Percentiles rank a stretch among this genome's conserved stretches.
These are phyloP conservation scores for Agrocybe chaxingu DNA, from an alignment of 768 basidiomycete species.

Conservation along the genomic window DNA sequence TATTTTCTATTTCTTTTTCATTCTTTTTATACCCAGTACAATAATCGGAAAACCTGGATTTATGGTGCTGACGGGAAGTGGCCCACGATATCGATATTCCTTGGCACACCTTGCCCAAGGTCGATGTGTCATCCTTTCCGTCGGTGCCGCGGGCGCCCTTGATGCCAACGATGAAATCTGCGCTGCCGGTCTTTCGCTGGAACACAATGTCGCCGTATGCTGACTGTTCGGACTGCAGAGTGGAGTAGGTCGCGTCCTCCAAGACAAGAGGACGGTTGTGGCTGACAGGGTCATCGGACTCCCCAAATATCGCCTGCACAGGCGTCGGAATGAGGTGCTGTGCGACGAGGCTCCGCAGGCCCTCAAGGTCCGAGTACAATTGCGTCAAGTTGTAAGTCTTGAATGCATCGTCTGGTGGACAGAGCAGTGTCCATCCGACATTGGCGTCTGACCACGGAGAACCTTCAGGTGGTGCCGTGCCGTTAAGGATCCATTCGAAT, in stretches of 20 bases:
- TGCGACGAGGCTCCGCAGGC: slow-evolving; percentile 57
- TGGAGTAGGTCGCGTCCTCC: slow-evolving; percentile 72
- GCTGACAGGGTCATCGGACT: slow-evolving; percentile 36
- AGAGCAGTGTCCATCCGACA: slow-evolving; percentile 83
- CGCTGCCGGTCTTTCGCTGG: slow-evolving; percentile 43
- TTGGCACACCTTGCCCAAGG: no score
- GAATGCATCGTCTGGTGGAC: slow-evolving; percentile 92
- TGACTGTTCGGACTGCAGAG: slow-evolving; percentile 64
- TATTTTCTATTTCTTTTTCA: no score
- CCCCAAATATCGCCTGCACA: slow-evolving; percentile 18
- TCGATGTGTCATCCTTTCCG: slow-evolving; percentile 41
- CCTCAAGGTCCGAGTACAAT: slow-evolving; percentile 54
- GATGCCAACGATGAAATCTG: slow-evolving; percentile 66
- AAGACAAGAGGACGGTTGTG: slow-evolving; percentile 74
- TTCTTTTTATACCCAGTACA: no score
- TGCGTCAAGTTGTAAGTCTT: slow-evolving; percentile 78
- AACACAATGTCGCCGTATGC: slow-evolving; percentile 86
- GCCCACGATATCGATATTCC: no score
- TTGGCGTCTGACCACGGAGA: slow-evolving; percentile 59
- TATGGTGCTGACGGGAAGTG: no score
- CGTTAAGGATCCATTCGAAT: slow-evolving; percentile 88
- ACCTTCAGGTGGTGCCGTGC: slow-evolving; percentile 70
- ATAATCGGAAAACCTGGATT: no score
- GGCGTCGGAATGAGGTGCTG: slow-evolving; percentile 72
- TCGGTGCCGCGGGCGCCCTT: slow-evolving; percentile 70